These are phyloP conservation scores for Lachancea sp. DNA, from an alignment of 805 yeast genomes.

Conservation along the genomic window DNA sequence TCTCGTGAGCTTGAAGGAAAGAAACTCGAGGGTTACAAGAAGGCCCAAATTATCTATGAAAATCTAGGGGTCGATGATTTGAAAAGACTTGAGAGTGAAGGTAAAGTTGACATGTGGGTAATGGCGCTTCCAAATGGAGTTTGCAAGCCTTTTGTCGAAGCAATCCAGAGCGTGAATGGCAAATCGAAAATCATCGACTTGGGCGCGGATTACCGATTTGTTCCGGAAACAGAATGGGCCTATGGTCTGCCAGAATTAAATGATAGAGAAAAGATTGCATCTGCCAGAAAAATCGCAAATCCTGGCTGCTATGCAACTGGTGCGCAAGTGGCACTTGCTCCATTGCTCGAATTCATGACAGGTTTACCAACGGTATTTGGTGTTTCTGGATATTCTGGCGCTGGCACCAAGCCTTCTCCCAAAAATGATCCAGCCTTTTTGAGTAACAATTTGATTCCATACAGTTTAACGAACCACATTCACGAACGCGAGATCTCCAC, in stretches of 20 bases:
- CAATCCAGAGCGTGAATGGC: constrained; percentile 63
- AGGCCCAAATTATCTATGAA: constrained; percentile 70
- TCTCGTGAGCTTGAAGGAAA: constrained; percentile 91
- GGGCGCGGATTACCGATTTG: constrained; percentile 95
- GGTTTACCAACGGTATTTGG: constrained; percentile 88
- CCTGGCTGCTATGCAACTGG: constrained; percentile 99
- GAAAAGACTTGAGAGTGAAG: constrained; percentile 62
- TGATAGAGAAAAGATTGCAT: constrained; percentile 56
- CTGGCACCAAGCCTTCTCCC: constrained; percentile 98
- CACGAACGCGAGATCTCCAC: constrained; percentile 90
- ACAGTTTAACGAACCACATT: constrained; percentile 91
- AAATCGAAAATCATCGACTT: constrained; percentile 81
- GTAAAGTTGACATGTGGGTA: constrained; percentile 91
- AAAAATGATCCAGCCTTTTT: constrained; percentile 78
- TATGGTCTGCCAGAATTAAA: constrained; percentile 94
- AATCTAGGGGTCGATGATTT: constrained; percentile 87
- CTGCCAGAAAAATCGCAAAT: constrained; percentile 79
- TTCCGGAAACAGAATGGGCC: constrained; percentile 78
- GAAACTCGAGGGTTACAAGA: constrained; percentile 80
- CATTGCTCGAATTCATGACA: constrained; percentile 58
- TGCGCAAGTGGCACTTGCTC: constrained; percentile 88
- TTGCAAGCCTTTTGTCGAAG: constrained; percentile 80
- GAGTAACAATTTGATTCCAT: constrained; percentile 83
- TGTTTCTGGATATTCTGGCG: constrained; percentile 97
- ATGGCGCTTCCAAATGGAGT: constrained; percentile 99